These are phyloP conservation scores for Torrubiellomyces zombiae DNA, from an alignment of 2,329 filamentous ascomycete genomes.

Conservation along the genomic window DNA sequence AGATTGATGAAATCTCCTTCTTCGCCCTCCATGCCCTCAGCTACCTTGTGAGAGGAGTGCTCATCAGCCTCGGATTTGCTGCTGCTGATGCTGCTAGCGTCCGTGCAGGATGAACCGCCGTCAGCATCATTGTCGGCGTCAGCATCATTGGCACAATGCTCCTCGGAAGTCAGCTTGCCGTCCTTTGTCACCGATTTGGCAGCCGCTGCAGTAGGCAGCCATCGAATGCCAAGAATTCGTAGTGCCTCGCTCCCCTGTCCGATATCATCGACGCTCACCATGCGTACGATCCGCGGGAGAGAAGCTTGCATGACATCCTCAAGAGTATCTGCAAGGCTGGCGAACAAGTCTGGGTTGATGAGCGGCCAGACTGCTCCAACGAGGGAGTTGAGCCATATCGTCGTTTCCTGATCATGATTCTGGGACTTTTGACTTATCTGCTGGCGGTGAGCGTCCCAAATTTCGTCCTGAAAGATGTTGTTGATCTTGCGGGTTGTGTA, in stretches of 20 bases:
- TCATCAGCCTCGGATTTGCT: constrained; percentile 15
- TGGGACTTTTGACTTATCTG: constrained; percentile 26
- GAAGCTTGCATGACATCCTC: constrained; percentile 72
- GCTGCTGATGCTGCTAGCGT: constrained; percentile 8
- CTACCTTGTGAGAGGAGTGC: too few species aligned
- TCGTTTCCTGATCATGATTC: constrained; percentile 40
- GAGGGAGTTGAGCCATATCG: constrained; percentile 56
- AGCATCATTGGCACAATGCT: constrained; percentile 13
- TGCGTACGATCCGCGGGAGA: constrained; percentile 49
- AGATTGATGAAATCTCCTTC: constrained; percentile 66
- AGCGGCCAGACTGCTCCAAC: constrained; percentile 55
- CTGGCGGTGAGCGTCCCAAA: constrained; percentile 48
- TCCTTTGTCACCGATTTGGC: constrained; percentile 40
- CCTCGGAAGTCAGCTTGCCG: constrained; percentile 31
- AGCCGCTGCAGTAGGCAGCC: constrained; percentile 56
- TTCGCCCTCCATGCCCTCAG: constrained; percentile 55
- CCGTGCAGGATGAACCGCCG: neutral
- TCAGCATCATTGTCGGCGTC: constrained; percentile 17
- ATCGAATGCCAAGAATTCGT: constrained; percentile 53
- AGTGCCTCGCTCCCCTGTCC: constrained; percentile 58
- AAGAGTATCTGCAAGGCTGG: constrained; percentile 49
- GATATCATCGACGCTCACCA: constrained; percentile 61
- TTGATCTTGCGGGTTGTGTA: constrained; percentile 47
- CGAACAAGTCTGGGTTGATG: constrained; percentile 60
- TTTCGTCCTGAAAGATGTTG: constrained; percentile 48